Conservation (phyloP, 2,329 filamentous ascomycete genomes). For the Beauveria sp. region DNA sequence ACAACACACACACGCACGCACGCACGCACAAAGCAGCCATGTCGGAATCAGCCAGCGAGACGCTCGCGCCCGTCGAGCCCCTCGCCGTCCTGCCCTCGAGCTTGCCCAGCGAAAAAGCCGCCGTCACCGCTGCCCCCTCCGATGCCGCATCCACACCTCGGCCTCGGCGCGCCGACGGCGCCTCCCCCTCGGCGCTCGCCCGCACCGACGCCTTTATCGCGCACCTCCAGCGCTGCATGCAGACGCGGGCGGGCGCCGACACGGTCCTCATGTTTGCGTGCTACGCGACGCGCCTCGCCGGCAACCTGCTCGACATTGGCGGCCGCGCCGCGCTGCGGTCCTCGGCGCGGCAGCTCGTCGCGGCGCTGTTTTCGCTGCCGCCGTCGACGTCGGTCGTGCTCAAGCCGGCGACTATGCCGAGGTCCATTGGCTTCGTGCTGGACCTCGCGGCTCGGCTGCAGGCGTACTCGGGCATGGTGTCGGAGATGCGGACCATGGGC, state of each 20-base stretch:
- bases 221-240: slow-evolving; percentile 54
- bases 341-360: slow-evolving; percentile 42
- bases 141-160: slow-evolving; percentile 1
- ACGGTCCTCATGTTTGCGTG: slow-evolving; percentile 59
- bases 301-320: slow-evolving; percentile 42
- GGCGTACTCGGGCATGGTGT: slow-evolving; percentile 56
- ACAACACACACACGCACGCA: background rate
- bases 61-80: slow-evolving; percentile 3
- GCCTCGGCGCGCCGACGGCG: slow-evolving; percentile 1
- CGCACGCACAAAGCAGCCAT: background rate
- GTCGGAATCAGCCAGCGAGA: background rate
- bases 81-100: slow-evolving; percentile 14
- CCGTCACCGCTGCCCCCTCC: background rate
- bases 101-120: slow-evolving; percentile 8
- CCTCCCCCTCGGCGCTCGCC: slow-evolving; percentile 23
- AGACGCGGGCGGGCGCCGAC: slow-evolving; percentile 63
- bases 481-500: slow-evolving; percentile 63
- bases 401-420: slow-evolving; percentile 27
- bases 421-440: slow-evolving; percentile 34
- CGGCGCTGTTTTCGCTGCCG: slow-evolving; percentile 44
- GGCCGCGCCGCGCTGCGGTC: slow-evolving; percentile 50
- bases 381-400: slow-evolving; percentile 40
- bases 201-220: slow-evolving; percentile 45
- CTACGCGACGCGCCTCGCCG: slow-evolving; percentile 55
- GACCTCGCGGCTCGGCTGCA: slow-evolving; percentile 45